phyloP scores from a whole-genome alignment of 2,329 filamentous ascomycete species.

The Diaporthe citrichinensis region DNA sequence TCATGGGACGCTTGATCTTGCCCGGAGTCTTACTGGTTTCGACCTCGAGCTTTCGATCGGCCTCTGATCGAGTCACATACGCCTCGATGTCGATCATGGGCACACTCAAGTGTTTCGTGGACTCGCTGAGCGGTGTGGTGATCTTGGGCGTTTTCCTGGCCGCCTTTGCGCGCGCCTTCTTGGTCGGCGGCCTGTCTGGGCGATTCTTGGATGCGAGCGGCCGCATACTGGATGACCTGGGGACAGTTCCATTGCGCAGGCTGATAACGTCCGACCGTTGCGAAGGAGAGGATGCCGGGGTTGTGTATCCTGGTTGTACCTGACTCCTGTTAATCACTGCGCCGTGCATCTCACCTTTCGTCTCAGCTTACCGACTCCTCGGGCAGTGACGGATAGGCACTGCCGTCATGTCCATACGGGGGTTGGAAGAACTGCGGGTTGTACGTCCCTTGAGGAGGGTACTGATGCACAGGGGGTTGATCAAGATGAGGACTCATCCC shows the following conservation, averaged over 20 bases:
- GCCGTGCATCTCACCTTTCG: background rate
- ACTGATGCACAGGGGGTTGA: constrained; percentile 50
- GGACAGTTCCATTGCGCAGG: constrained; percentile 53
- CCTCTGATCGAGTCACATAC: constrained; percentile 81
- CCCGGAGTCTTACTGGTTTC: constrained; percentile 76
- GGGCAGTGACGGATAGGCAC: constrained; percentile 43
- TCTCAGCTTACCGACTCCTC: constrained; percentile 16
- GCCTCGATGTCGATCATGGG: constrained; percentile 82
- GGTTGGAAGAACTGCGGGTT: constrained; percentile 32
- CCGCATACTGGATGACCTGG: constrained; percentile 40
- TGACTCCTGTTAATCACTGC: constrained; percentile 27
- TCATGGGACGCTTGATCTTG: constrained; percentile 93
- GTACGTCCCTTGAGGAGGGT: constrained; percentile 39
- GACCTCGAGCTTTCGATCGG: constrained; percentile 77
- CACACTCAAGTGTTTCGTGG: constrained; percentile 72
- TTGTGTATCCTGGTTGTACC: constrained; percentile 59
- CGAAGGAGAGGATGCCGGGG: constrained; percentile 66
- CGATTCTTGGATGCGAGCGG: constrained; percentile 48
- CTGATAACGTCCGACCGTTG: constrained; percentile 53
- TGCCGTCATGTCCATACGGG: constrained; percentile 42
- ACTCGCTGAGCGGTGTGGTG: constrained; percentile 76
- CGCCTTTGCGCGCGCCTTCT: constrained; percentile 57
- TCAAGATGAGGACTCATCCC: constrained; percentile 43
- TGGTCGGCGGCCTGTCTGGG: constrained; percentile 55
- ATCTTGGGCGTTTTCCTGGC: constrained; percentile 65